Conservation (phyloP, 2,329 filamentous ascomycete genomes). For the Neonectria faginata region DNA sequence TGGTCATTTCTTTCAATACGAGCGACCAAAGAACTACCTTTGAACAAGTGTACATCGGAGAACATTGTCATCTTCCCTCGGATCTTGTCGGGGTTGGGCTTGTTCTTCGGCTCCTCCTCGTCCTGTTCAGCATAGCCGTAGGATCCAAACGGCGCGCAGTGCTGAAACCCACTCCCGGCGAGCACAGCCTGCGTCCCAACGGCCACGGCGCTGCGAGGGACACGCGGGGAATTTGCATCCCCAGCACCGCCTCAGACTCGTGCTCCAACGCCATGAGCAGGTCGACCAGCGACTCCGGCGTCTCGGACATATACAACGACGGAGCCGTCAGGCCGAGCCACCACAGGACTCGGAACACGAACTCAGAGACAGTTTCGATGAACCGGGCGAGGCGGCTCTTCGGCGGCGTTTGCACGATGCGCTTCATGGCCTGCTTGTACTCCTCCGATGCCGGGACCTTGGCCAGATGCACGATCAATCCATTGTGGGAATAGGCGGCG, state of each 20-base stretch:
- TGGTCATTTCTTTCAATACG: background rate
- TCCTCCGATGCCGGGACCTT: background rate
- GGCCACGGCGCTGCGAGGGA: background rate
- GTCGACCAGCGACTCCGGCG: no score
- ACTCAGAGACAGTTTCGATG: background rate
- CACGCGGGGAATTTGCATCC: no score
- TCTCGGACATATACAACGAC: background rate
- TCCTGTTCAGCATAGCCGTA: background rate
- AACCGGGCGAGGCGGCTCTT: background rate
- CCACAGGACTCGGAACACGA: background rate
- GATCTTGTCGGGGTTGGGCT: background rate
- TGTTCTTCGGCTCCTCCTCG: background rate
- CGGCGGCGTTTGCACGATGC: background rate
- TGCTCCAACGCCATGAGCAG: background rate
- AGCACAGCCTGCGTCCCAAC: background rate
- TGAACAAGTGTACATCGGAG: no score
- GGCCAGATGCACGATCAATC: background rate
- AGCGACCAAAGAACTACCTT: background rate
- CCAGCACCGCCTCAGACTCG: background rate
- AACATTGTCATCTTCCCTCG: background rate
- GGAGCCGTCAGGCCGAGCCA: background rate
- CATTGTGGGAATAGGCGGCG: conserved; percentile 1
- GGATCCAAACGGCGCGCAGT: background rate
- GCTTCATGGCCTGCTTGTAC: background rate
- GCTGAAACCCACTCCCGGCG: background rate